Conservation (phyloP, 257 asterid genomes). For the Ajuga chamaepitys region DNA sequence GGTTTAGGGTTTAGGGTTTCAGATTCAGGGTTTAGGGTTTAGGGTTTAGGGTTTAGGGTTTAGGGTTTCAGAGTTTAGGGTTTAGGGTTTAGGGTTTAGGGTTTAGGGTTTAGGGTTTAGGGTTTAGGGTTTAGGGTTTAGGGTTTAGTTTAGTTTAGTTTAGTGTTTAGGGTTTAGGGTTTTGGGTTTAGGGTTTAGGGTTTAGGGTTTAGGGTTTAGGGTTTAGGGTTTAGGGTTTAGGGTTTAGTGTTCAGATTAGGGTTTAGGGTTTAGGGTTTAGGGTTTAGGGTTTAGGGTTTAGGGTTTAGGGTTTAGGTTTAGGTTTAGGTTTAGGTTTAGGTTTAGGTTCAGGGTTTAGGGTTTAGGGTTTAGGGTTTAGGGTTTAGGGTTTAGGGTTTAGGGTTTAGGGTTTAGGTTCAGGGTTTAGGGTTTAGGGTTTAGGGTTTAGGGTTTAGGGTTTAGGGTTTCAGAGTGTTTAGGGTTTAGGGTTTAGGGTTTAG, state of each 20-base stretch:
- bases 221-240: conserved; percentile 15
- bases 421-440: too few species aligned
- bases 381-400: too few species aligned
- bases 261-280: conserved; percentile 14
- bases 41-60: conserved; percentile 8
- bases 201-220: conserved; percentile 16
- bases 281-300: conserved; percentile 24
- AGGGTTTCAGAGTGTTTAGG: too few species aligned
- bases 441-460: too few species aligned
- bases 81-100: conserved; percentile 14
- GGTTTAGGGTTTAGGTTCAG: too few species aligned
- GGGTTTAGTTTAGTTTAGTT: conserved; percentile 12
- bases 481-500: too few species aligned
- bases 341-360: too few species aligned
- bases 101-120: conserved; percentile 16
- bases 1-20: conserved; percentile 6
- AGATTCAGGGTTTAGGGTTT: conserved; percentile 5
- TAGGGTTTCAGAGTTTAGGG: conserved; percentile 11
- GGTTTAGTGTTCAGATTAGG: conserved; percentile 10
- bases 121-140: neutral
- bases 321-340: too few species aligned
- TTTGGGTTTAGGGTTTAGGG: conserved; percentile 8
- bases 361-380: too few species aligned
- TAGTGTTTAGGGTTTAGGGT: conserved; percentile 12
- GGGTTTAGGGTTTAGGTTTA: too few species aligned